phyloP scores from a whole-genome alignment of 2,329 filamentous ascomycete genomes.

The Blastomyces parvus region DNA sequence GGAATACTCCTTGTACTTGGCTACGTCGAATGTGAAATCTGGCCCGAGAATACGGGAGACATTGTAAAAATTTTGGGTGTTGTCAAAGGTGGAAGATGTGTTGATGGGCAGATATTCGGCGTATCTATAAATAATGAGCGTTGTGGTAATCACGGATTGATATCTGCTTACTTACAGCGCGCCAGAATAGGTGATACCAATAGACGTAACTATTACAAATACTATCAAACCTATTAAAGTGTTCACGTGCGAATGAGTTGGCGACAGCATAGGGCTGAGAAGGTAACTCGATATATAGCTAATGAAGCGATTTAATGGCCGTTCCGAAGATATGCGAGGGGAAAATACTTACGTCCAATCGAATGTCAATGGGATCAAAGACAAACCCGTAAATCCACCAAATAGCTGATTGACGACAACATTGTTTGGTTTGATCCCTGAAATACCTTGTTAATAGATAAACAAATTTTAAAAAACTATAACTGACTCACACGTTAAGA shows the following conservation, averaged over 20 bases:
- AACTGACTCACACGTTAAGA: background rate
- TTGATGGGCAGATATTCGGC: conserved; percentile 25
- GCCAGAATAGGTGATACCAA: background rate
- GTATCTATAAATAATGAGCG: background rate
- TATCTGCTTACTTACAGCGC: background rate
- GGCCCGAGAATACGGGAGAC: conserved; percentile 24
- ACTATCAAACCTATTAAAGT: background rate
- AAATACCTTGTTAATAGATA: conserved; percentile 21
- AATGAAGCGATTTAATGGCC: background rate
- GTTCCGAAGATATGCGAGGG: background rate
- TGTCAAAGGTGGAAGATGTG: conserved; percentile 28
- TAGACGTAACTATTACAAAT: background rate
- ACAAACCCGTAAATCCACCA: conserved; percentile 57
- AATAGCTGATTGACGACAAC: conserved; percentile 63
- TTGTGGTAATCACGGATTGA: background rate
- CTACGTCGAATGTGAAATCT: conserved; percentile 25
- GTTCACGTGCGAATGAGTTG: background rate
- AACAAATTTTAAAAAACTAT: background rate
- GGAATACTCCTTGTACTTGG: conserved; percentile 29
- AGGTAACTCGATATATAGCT: background rate
- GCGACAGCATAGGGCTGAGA: background rate
- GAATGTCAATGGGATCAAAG: conserved; percentile 55
- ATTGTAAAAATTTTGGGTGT: conserved; percentile 27
- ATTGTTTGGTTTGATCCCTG: conserved; percentile 51
- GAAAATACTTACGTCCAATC: conserved; percentile 23